A percentile compares a stretch with the other conserved stretches of the same genome.
Evolutionary conservation across 2,329 filamentous ascomycete genomes (phyloP).

Genomic region (Dactylellina parvicollis): DNA sequence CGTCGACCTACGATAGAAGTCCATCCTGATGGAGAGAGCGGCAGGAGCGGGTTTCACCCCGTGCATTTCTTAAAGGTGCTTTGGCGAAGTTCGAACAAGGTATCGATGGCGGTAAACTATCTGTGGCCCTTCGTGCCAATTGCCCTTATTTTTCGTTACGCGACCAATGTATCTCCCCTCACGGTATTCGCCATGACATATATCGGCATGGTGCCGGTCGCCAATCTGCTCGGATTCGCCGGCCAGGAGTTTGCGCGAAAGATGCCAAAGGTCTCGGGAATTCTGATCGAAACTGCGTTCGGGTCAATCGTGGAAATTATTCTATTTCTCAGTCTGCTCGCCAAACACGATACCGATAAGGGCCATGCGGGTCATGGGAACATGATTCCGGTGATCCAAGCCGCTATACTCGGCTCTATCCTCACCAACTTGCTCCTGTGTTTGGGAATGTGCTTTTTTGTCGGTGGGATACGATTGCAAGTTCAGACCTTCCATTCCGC

Average conservation of each 20-base stretch:
- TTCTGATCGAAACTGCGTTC: slow-evolving; percentile 71
- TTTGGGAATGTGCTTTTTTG: slow-evolving; percentile 80
- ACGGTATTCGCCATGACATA: slow-evolving; percentile 77
- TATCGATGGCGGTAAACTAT: slow-evolving; percentile 72
- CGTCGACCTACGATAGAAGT: slow-evolving; percentile 56
- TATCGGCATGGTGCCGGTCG: slow-evolving; percentile 79
- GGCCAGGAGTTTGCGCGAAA: slow-evolving; percentile 78
- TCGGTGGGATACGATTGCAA: slow-evolving; percentile 74
- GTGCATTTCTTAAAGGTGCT: slow-evolving; percentile 72
- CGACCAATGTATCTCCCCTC: slow-evolving; percentile 67
- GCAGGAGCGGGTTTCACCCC: slow-evolving; percentile 73
- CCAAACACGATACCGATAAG: slow-evolving; percentile 62
- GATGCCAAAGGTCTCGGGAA: slow-evolving; percentile 76
- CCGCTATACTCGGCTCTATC: slow-evolving; percentile 84
- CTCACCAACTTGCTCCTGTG: slow-evolving; percentile 83
- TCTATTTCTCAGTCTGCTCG: slow-evolving; percentile 79
- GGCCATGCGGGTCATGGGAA: slow-evolving; percentile 60
- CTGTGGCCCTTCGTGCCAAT: slow-evolving; percentile 52
- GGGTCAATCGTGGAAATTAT: slow-evolving; percentile 84
- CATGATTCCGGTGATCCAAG: slow-evolving; percentile 75
- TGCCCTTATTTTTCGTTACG: slow-evolving; percentile 63
- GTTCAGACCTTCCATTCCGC: slow-evolving; percentile 78
- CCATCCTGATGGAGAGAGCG: slow-evolving; percentile 72
- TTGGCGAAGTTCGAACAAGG: slow-evolving; percentile 71
- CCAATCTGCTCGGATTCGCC: slow-evolving; percentile 79